phyloP scores from a whole-genome alignment of 768 basidiomycete species.

The Kwoniella sp. region DNA sequence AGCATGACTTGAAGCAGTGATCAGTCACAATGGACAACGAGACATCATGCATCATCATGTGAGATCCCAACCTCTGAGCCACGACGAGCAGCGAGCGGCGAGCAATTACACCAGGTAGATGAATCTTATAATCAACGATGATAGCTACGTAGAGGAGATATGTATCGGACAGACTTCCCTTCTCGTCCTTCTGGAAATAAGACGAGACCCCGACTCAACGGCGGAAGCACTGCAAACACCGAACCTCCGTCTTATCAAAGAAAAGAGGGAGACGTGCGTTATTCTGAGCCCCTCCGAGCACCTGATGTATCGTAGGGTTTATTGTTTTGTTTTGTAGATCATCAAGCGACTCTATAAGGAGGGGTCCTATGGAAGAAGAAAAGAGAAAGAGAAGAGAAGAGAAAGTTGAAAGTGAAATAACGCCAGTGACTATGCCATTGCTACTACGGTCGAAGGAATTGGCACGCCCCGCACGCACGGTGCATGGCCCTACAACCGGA shows the following conservation, averaged over 20 bases:
- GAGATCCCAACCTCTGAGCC: no score
- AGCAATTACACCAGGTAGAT: no score
- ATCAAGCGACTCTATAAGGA: conserved; percentile 26
- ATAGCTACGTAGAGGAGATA: no score
- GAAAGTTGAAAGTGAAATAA: neutral
- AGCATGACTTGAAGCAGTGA: no score
- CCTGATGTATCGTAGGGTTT: conserved; percentile 11
- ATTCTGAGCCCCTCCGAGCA: conserved; percentile 15
- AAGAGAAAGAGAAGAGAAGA: conserved; percentile 7
- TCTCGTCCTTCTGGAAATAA: neutral
- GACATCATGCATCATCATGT: no score
- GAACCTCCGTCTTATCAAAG: conserved; percentile 22
- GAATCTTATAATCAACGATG: no score
- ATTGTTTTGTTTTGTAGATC: neutral
- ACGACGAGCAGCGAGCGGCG: no score
- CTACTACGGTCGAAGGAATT: neutral
- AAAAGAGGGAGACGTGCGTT: conserved; percentile 11
- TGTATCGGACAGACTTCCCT: conserved; percentile 1
- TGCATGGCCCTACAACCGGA: neutral
- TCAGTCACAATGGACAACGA: no score
- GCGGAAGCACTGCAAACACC: conserved; percentile 7
- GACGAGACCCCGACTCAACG: conserved; percentile 12
- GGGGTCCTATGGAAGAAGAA: conserved; percentile 11
- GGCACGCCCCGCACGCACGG: no score
- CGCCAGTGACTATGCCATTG: no score